Evolutionary conservation across 2,329 filamentous ascomycete genomes (phyloP).

Genomic region (Cytospora piceicola): DNA sequence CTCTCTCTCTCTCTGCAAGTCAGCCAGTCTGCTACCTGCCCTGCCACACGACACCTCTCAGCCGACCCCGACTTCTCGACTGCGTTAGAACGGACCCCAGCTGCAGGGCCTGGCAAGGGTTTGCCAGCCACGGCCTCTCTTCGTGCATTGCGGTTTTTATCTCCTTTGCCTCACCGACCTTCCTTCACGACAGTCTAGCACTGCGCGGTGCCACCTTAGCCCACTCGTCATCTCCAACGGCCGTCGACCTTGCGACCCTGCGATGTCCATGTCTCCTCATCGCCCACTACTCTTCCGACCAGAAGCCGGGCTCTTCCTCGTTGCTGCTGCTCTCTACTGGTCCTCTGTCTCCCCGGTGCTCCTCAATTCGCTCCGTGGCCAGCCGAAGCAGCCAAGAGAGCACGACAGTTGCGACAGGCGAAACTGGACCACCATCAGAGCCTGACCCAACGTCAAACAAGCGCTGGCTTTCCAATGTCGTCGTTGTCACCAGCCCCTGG

Average conservation of each 20-base stretch:
- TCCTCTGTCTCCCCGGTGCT: background rate
- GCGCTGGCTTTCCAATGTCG: conserved; percentile 15
- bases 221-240: conserved; percentile 6
- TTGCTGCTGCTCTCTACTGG: conserved; percentile 9
- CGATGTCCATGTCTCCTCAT: background rate
- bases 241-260: conserved; percentile 2
- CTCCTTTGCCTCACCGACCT: conserved; percentile 46
- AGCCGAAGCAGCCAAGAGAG: background rate
- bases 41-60: conserved; percentile 35
- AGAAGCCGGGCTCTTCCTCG: conserved; percentile 17
- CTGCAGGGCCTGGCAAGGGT: conserved; percentile 41
- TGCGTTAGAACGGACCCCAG: conserved; percentile 36
- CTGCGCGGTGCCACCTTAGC: conserved; percentile 15
- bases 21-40: background rate
- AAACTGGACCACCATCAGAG: background rate
- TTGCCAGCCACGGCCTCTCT: conserved; percentile 41
- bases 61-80: conserved; percentile 27
- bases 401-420: background rate
- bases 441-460: conserved; percentile 20
- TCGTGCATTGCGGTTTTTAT: conserved; percentile 50
- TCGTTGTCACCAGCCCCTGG: background rate
- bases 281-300: conserved; percentile 2
- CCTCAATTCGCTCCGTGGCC: background rate
- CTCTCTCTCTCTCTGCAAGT: background rate
- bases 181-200: conserved; percentile 33